Conservation (phyloP, 108 stramenopile genomes). For the Schizochytrium sp. region DNA sequence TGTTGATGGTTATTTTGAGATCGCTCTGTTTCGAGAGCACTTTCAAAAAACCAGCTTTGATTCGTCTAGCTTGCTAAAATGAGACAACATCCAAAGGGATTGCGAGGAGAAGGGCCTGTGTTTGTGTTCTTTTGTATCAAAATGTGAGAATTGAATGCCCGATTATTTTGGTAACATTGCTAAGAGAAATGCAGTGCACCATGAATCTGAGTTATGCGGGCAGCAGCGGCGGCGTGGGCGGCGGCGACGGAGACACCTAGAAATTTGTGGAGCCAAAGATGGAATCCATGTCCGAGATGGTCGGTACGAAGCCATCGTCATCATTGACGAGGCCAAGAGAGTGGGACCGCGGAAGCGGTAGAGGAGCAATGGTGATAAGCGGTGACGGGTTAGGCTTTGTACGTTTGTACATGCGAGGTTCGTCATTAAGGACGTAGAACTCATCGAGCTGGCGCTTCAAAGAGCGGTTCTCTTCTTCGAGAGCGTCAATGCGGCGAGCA, state of each 20-base stretch:
- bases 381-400: neutral
- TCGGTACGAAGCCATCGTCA: slow-evolving; percentile 9
- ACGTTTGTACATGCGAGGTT: slow-evolving; percentile 5
- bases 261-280: neutral
- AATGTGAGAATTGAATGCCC: too few species aligned
- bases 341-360: neutral
- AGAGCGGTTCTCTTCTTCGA: slow-evolving; percentile 6
- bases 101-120: too few species aligned
- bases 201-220: too few species aligned
- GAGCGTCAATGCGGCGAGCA: neutral
- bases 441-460: slow-evolving; percentile 16
- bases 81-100: too few species aligned
- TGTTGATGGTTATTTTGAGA: too few species aligned
- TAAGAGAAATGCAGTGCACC: too few species aligned
- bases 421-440: neutral
- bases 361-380: neutral
- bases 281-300: neutral
- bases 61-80: too few species aligned
- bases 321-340: neutral
- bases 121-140: too few species aligned
- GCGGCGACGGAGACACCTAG: neutral
- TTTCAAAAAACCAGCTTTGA: too few species aligned
- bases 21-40: too few species aligned
- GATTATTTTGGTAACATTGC: too few species aligned
- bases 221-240: neutral